These are phyloP conservation scores for Petunia axillaris DNA, from an alignment of 257 asterid genomes.

Conservation along the genomic window DNA sequence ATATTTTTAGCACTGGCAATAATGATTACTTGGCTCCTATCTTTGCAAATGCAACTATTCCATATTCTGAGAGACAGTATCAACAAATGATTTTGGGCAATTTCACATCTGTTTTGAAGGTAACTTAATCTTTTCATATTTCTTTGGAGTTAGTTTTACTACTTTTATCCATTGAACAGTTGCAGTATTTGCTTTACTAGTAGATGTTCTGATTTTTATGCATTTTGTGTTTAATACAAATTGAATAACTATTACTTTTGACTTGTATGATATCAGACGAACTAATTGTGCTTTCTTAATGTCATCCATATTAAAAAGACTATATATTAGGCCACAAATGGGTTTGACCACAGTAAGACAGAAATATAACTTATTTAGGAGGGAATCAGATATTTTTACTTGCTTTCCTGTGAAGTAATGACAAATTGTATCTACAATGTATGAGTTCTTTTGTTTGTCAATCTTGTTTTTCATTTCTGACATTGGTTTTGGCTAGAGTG, in stretches of 20 bases:
- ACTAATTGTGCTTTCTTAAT: too few relatives aligned
- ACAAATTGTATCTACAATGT: background rate
- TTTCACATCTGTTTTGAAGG: slow-evolving; percentile 30
- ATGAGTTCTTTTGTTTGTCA: too few relatives aligned
- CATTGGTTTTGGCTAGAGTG: too few relatives aligned
- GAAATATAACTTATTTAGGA: too few relatives aligned
- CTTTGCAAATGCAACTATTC: slow-evolving; percentile 20
- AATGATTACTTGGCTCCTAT: slow-evolving; percentile 29
- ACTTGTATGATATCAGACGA: background rate
- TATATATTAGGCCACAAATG: too few relatives aligned
- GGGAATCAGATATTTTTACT: too few relatives aligned
- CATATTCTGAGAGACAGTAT: slow-evolving; percentile 23
- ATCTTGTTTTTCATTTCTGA: too few relatives aligned
- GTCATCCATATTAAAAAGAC: too few relatives aligned
- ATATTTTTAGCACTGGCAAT: background rate
- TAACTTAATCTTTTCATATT: background rate
- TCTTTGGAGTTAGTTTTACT: background rate
- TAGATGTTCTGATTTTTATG: background rate
- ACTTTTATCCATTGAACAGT: background rate
- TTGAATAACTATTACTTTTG: too few relatives aligned
- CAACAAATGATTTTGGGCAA: slow-evolving; percentile 32
- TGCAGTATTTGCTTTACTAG: background rate
- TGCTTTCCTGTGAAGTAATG: too few relatives aligned
- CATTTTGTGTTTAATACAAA: too few relatives aligned
- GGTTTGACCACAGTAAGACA: too few relatives aligned